phyloP scores from a whole-genome alignment of 1,284 basidiomycete genomes.

The Fomitopsis betulina region DNA sequence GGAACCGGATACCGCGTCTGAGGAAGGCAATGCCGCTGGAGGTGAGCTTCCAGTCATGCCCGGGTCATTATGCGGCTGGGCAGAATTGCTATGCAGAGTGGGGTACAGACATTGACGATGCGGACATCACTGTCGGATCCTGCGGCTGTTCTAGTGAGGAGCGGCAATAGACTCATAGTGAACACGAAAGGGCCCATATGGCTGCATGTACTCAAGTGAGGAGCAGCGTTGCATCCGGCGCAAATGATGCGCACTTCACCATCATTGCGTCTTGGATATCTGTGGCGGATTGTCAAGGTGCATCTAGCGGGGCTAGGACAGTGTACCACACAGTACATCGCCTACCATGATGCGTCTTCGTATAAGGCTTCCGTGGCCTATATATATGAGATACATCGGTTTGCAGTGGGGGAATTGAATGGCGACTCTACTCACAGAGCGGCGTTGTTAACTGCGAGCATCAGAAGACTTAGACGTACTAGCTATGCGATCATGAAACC shows the following conservation, averaged over 20 bases:
- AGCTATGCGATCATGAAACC: neutral
- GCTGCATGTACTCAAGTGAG: constrained; percentile 22
- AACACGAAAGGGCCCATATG: constrained; percentile 45
- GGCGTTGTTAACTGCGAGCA: constrained; percentile 43
- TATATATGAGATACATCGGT: constrained; percentile 6
- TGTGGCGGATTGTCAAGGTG: neutral
- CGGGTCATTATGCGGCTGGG: neutral
- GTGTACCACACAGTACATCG: neutral
- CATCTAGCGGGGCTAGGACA: neutral
- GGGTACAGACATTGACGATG: constrained; percentile 37
- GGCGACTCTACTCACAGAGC: constrained; percentile 31
- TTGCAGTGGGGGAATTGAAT: neutral
- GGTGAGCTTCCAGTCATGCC: constrained; percentile 10
- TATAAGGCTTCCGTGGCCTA: constrained; percentile 25
- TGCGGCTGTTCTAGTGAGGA: constrained; percentile 41
- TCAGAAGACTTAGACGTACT: neutral
- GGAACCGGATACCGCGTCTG: constrained; percentile 25
- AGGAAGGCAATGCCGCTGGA: constrained; percentile 15
- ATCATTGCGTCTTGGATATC: constrained; percentile 35
- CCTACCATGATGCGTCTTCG: constrained; percentile 29
- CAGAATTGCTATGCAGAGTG: constrained; percentile 13
- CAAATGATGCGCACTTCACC: constrained; percentile 32
- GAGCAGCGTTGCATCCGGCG: neutral
- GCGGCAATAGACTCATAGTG: constrained; percentile 42
- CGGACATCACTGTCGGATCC: constrained; percentile 45